Base-by-base conservation (phyloP, 2,329 filamentous ascomycete species). In the Pseudocercospora fuligena region DNA sequence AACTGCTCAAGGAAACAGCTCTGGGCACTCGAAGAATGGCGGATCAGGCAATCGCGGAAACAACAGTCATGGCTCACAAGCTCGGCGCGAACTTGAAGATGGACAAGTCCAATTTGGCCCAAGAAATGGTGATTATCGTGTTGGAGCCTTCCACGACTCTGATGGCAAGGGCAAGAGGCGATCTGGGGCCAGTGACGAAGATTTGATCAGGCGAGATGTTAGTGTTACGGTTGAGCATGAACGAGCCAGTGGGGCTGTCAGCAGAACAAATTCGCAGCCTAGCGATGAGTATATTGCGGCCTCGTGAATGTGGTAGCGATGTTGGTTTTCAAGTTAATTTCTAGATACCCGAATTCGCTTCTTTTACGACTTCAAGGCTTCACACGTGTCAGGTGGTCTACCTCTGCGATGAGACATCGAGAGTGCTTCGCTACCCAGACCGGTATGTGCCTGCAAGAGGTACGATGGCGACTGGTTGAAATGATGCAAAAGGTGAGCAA, bases 181-280 rank as follows among this genome's bases (percentile, higher is more conserved):
- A 11, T 71, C 69, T 21, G 63, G 64, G 11, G 69, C 64, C 3
- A 73, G 70, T 46, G 66, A 64, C 21, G 63, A 69, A 31, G 70
- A 73, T 65, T 72, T 73, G n/a, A 74, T 72, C 43, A 47, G 71
- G 58, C 62, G 70, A 51, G 66, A 74, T 49, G 64, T 74, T 9
- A 65, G 56, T 29, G 64, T 73, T 19, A 66, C 66, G 1, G 67
- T 73, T 7, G 70, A 71, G 68, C 63, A 63, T 43, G 70, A 73
- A 54, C 59, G 64, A 8, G 63, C 56, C 43, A 64, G 51, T 29
- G 31, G 25, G 51, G 27, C 51, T 25, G 57, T 9, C 11, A 65
- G 29, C 16, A 29, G 40, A 25, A 51, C 56, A 36, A 59, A 59
- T 6, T 60, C 43, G 40, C 21, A 61, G 29, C 49, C 33, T 19